A percentile compares a stretch with the other conserved stretches of the same genome.
phyloP scores from a whole-genome alignment of 805 yeast species.

The Teunomyces stri region DNA sequence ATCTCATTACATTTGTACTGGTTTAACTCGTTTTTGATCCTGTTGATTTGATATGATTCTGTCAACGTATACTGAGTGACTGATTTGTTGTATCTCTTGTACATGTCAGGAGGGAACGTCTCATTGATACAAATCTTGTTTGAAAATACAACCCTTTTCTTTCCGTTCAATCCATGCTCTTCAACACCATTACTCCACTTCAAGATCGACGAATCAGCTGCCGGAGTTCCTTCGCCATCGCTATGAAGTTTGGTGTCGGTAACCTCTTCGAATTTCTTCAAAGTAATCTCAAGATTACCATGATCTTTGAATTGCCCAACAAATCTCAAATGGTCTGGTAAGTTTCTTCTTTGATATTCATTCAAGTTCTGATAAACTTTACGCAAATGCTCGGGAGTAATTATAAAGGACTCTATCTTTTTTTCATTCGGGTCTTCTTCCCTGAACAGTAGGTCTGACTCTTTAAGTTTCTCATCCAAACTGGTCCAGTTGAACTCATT shows the following conservation, averaged over 20 bases:
- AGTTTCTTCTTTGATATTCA: slow-evolving; percentile 20
- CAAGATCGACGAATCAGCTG: slow-evolving; percentile 3
- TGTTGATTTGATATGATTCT: slow-evolving; percentile 50
- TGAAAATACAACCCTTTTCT: slow-evolving; percentile 43
- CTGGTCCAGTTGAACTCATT: slow-evolving; percentile 25
- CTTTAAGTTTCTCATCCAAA: slow-evolving; percentile 8
- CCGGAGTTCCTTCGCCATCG: neutral
- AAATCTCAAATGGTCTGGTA: slow-evolving; percentile 34
- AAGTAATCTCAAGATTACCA: slow-evolving; percentile 25
- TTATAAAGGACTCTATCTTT: neutral
- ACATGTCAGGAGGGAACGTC: slow-evolving; percentile 50
- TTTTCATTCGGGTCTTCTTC: slow-evolving; percentile 1
- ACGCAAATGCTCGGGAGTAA: slow-evolving; percentile 23
- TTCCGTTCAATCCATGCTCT: neutral
- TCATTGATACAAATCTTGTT: slow-evolving; percentile 48
- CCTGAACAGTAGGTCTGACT: neutral
- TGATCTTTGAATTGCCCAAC: slow-evolving; percentile 38
- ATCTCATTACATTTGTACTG: slow-evolving; percentile 60
- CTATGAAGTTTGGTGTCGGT: neutral
- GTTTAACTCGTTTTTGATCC: slow-evolving; percentile 64
- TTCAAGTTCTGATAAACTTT: slow-evolving; percentile 22
- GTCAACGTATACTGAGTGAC: slow-evolving; percentile 51
- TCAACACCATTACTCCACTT: neutral
- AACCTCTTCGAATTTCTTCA: slow-evolving; percentile 31
- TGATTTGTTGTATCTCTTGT: slow-evolving; percentile 52